These are phyloP conservation scores for Phyllosticta citribraziliensis DNA, from an alignment of 2,329 filamentous ascomycete species.

Conservation along the genomic window DNA sequence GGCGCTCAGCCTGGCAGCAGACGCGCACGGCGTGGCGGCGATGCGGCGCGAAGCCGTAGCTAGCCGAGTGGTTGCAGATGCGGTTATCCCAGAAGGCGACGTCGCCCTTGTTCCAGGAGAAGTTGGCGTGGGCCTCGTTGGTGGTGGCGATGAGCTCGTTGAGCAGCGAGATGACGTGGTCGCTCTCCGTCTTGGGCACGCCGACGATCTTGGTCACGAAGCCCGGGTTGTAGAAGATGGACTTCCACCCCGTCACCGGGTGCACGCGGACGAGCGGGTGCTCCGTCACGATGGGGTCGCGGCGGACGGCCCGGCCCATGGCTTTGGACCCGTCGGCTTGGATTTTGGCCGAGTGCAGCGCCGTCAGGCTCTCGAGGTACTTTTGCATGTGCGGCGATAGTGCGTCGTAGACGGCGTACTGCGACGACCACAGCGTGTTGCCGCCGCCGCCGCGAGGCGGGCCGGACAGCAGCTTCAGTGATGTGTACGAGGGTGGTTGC, in stretches of 20 bases:
- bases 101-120: constrained; percentile 54
- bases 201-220: constrained; percentile 51
- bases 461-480: constrained; percentile 43
- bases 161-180: constrained; percentile 42
- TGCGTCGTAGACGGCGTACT: constrained; percentile 49
- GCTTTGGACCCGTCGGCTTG: constrained; percentile 43
- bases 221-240: constrained; percentile 49
- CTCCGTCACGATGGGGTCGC: constrained; percentile 43
- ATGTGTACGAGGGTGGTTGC: constrained; percentile 49
- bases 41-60: constrained; percentile 49
- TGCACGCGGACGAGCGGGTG: constrained; percentile 51
- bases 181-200: constrained; percentile 46
- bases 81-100: constrained; percentile 62
- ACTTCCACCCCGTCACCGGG: constrained; percentile 54
- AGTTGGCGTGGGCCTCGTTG: constrained; percentile 60
- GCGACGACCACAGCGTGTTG: constrained; percentile 48
- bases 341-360: constrained; percentile 45
- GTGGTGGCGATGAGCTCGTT: constrained; percentile 47
- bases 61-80: constrained; percentile 44
- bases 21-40: constrained; percentile 46
- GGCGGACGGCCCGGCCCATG: constrained; percentile 42
- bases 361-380: constrained; percentile 48
- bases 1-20: constrained; percentile 37
- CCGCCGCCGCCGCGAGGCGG: constrained; percentile 47
- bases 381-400: constrained; percentile 47